Percentiles rank a stretch among this genome's conserved stretches.
These are phyloP conservation scores for Blastocystis hominis DNA, from an alignment of 352 stramenopile species.

Conservation along the genomic window DNA sequence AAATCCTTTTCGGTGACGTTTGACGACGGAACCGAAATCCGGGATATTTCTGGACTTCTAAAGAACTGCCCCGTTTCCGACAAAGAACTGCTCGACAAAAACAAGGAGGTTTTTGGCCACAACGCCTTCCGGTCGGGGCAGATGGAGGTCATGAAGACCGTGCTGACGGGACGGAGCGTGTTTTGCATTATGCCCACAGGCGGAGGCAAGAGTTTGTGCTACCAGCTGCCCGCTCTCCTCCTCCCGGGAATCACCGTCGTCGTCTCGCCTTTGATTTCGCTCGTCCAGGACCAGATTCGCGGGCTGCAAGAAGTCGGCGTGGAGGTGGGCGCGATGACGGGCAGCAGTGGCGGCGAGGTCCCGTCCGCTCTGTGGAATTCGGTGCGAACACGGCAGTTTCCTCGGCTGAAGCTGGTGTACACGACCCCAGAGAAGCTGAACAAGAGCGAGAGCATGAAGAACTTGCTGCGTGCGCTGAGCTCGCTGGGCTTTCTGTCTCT, in stretches of 20 bases:
- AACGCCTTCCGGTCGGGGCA: constrained; percentile 59
- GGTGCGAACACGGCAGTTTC: neutral
- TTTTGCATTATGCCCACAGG: constrained; percentile 89
- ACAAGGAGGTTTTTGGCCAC: constrained; percentile 60
- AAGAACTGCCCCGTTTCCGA: neutral
- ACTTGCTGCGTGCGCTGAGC: constrained; percentile 33
- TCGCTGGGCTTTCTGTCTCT: constrained; percentile 64
- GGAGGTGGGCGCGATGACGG: constrained; percentile 60
- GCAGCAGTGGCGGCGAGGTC: neutral
- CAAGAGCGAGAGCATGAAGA: constrained; percentile 21
- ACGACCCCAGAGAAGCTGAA: constrained; percentile 55
- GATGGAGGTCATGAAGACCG: constrained; percentile 58
- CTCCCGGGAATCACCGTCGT: constrained; percentile 77
- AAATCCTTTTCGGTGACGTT: constrained; percentile 6
- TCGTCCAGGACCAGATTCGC: constrained; percentile 82
- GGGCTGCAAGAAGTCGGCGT: constrained; percentile 68
- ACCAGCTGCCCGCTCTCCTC: constrained; percentile 81
- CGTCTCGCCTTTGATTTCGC: constrained; percentile 79
- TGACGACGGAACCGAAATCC: neutral
- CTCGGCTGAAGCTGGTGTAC: constrained; percentile 6
- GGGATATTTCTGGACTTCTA: neutral
- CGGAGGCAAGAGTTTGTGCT: constrained; percentile 93
- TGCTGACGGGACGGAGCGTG: constrained; percentile 63
- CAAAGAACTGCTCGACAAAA: neutral
- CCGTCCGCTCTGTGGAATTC: neutral